These are phyloP conservation scores for Cladosporium sp. DNA, from an alignment of 2,329 filamentous ascomycete species.

Conservation along the genomic window DNA sequence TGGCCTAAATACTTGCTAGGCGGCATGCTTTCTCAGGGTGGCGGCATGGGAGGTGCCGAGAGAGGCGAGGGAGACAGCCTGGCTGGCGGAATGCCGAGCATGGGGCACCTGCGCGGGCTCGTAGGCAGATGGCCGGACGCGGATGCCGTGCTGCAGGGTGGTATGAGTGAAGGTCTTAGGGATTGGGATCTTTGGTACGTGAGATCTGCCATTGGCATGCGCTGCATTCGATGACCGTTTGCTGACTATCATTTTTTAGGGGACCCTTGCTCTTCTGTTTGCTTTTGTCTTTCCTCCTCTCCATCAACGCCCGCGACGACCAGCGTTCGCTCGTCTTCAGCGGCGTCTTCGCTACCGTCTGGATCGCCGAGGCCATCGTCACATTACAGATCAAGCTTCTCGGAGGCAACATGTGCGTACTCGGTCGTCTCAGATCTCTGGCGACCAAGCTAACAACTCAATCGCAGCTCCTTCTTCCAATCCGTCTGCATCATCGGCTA, in stretches of 20 bases:
- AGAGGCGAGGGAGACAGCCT: conserved; percentile 36
- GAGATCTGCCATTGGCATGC: neutral
- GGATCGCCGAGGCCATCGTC: conserved; percentile 93
- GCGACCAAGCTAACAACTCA: conserved; percentile 24
- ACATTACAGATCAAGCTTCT: conserved; percentile 97
- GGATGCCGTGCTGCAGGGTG: conserved; percentile 58
- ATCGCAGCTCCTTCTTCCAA: conserved; percentile 83
- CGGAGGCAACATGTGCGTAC: conserved; percentile 88
- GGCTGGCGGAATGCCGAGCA: conserved; percentile 35
- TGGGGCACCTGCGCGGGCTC: conserved; percentile 47
- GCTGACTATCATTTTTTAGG: conserved; percentile 41
- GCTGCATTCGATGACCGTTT: conserved; percentile 6
- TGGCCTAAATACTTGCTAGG: conserved; percentile 90
- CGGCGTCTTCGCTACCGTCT: conserved; percentile 92
- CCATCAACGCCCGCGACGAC: conserved; percentile 68
- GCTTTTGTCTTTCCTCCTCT: conserved; percentile 78
- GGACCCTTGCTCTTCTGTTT: conserved; percentile 92
- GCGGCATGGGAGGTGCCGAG: conserved; percentile 45
- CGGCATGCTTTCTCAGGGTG: conserved; percentile 53
- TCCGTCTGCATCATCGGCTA: conserved; percentile 98
- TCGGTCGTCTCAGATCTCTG: neutral
- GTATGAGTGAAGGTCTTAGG: conserved; percentile 80
- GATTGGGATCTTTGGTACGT: conserved; percentile 91
- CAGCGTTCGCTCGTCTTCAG: conserved; percentile 90
- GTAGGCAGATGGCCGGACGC: conserved; percentile 63